phyloP scores from a whole-genome alignment of 2,329 filamentous ascomycete genomes.

The Fusarium pininemorale region DNA sequence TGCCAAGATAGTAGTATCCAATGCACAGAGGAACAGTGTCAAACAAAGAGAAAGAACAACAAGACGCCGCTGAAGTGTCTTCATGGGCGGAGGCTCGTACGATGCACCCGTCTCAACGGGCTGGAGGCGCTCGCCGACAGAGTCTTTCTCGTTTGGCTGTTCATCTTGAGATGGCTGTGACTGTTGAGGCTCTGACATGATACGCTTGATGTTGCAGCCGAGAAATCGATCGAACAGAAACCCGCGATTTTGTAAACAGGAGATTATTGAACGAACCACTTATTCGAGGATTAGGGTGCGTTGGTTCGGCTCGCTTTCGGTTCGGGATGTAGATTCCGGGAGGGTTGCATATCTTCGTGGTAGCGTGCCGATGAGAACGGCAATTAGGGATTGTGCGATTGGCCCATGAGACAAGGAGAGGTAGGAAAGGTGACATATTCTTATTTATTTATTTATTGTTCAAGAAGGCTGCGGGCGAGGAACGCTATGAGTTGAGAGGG shows the following conservation, averaged over 20 bases:
- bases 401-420: neutral
- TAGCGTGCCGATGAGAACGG: neutral
- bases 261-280: neutral
- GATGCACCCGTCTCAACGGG: slow-evolving; percentile 32
- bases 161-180: slow-evolving; percentile 15
- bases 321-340: neutral
- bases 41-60: slow-evolving; percentile 40
- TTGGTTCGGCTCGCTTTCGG: slow-evolving; percentile 13
- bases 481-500: neutral
- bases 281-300: neutral
- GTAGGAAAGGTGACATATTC: fast-evolving
- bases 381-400: neutral
- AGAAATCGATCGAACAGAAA: neutral
- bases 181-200: slow-evolving; percentile 10
- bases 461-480: neutral
- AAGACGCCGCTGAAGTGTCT: slow-evolving; percentile 31
- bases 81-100: slow-evolving; percentile 32
- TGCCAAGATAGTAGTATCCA: slow-evolving; percentile 43
- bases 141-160: slow-evolving; percentile 2
- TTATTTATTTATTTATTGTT: neutral
- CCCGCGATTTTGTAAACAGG: slow-evolving; percentile 17
- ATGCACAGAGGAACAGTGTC: slow-evolving; percentile 37
- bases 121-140: slow-evolving; percentile 20
- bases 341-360: neutral
- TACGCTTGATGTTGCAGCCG: neutral